Percentiles rank a stretch among this genome's conserved stretches.
Conservation (phyloP, 2,329 filamentous ascomycete species). For the Albophoma yamanashiensis region DNA sequence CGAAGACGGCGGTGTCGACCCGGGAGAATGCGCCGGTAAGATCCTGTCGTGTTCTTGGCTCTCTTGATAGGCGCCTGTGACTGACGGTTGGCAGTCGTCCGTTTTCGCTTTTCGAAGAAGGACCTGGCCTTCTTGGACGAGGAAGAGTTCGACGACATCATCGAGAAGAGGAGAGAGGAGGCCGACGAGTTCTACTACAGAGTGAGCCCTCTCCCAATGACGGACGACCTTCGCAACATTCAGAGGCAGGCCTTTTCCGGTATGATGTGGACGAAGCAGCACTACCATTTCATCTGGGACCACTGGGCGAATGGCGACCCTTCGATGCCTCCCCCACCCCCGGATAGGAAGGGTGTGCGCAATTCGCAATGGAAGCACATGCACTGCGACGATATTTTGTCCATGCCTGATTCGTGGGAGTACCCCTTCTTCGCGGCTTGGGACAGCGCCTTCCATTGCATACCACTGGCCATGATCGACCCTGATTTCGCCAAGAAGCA, state of each 20-base stretch:
- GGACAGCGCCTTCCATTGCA: conserved; percentile 96
- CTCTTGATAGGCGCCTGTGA: not conserved
- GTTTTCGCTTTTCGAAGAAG: conserved; percentile 75
- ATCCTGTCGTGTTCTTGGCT: too few relatives aligned
- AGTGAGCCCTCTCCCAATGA: conserved; percentile 86
- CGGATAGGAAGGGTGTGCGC: conserved; percentile 66
- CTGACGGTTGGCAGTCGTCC: conserved; percentile 51
- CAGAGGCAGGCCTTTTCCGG: conserved; percentile 89
- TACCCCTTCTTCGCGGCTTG: conserved; percentile 97
- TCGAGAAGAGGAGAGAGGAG: conserved; percentile 77
- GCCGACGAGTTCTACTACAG: conserved; percentile 94
- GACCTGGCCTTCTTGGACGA: conserved; percentile 76
- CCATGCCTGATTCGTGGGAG: conserved; percentile 98
- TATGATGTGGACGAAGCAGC: conserved; percentile 98
- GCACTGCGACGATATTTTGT: conserved; percentile 87
- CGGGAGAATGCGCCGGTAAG: conserved; percentile 82
- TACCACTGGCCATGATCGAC: conserved; percentile 92
- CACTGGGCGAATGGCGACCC: conserved; percentile 96
- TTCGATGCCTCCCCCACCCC: conserved; percentile 73
- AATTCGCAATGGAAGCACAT: conserved; percentile 92
- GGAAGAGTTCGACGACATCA: conserved; percentile 81
- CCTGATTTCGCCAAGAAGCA: conserved; percentile 98
- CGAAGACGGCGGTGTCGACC: conserved; percentile 74
- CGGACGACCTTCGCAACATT: conserved; percentile 87
- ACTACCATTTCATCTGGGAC: conserved; percentile 95